phyloP scores from a whole-genome alignment of 441 rosid species.

The Capsella rubella region DNA sequence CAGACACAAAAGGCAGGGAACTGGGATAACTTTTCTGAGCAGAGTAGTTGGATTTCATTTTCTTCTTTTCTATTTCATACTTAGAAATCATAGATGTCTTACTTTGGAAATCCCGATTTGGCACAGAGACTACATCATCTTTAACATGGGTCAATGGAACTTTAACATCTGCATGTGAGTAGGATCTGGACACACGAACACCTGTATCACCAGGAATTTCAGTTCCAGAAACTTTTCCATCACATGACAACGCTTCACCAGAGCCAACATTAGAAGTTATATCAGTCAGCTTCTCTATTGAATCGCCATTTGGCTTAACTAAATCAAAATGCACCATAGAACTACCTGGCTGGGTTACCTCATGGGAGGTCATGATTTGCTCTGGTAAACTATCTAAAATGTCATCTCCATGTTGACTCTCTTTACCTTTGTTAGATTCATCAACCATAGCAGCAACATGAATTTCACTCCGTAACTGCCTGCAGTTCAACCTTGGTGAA shows the following conservation, averaged over 20 bases:
- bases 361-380: constrained; percentile 41
- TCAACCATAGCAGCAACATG: constrained; percentile 43
- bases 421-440: constrained; percentile 45
- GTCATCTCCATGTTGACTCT: constrained; percentile 40
- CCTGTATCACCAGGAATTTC: constrained; percentile 49
- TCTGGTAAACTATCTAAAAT: constrained; percentile 46
- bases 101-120: constrained; percentile 42
- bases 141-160: constrained; percentile 34
- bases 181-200: constrained; percentile 35
- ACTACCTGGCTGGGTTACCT: constrained; percentile 39
- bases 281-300: constrained; percentile 50
- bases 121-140: constrained; percentile 41
- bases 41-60: constrained; percentile 44
- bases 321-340: constrained; percentile 42
- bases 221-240: constrained; percentile 48
- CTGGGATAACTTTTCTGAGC: constrained; percentile 52
- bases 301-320: constrained; percentile 50
- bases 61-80: constrained; percentile 49
- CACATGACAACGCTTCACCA: constrained; percentile 44
- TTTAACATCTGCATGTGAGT: constrained; percentile 38
- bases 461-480: constrained; percentile 45
- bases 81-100: constrained; percentile 38
- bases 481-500: constrained; percentile 42
- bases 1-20: constrained; percentile 49
- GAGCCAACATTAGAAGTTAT: constrained; percentile 48